phyloP scores from a whole-genome alignment of 331 rosid genomes.

The Quercus lobata region DNA sequence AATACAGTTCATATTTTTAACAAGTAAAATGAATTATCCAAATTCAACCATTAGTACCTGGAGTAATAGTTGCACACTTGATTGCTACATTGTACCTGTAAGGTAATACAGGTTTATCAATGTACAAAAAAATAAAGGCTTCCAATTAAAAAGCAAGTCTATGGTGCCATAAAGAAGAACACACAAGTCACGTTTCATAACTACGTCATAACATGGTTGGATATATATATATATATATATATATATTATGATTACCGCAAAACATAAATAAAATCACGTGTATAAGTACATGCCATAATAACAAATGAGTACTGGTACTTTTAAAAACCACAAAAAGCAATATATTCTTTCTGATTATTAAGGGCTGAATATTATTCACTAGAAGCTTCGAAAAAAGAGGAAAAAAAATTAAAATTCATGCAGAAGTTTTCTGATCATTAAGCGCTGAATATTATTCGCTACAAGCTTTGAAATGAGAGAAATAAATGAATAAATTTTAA shows the following conservation, averaged over 20 bases:
- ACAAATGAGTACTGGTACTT: background rate
- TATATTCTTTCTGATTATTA: background rate
- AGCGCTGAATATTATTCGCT: background rate
- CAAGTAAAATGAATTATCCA: background rate
- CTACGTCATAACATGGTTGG: background rate
- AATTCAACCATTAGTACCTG: conserved; percentile 48
- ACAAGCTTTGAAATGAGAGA: background rate
- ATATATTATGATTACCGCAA: background rate
- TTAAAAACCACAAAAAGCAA: background rate
- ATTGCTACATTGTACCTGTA: conserved; percentile 93
- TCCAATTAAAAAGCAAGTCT: background rate
- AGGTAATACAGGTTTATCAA: conserved; percentile 19
- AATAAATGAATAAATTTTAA: background rate
- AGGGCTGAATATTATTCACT: background rate
- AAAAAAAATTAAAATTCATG: background rate
- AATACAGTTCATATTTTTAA: background rate
- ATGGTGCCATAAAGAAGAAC: background rate
- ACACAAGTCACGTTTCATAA: background rate
- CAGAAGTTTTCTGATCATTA: background rate
- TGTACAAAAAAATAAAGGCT: background rate
- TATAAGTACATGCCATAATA: background rate
- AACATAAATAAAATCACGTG: background rate
- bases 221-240: no score
- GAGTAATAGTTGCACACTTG: conserved; percentile 98
- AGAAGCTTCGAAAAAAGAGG: background rate